Conservation (phyloP, 2,329 filamentous ascomycete species). For the Aureobasidium uvarum region DNA sequence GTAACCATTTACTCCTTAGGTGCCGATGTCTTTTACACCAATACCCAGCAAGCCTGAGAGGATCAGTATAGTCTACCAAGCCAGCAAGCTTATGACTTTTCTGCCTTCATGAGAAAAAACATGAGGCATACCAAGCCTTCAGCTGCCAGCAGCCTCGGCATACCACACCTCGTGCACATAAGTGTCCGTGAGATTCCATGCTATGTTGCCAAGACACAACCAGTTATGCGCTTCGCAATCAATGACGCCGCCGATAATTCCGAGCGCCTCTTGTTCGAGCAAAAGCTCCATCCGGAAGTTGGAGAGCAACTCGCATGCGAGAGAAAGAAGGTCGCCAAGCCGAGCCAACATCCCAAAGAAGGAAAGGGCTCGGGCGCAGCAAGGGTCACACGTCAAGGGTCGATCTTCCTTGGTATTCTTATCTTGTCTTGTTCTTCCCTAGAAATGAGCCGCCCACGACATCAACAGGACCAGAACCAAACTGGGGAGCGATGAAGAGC, state of each 20-base stretch:
- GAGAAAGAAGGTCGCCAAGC: slow-evolving; percentile 6
- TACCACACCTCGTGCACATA: too few species aligned
- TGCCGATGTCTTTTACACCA: too few species aligned
- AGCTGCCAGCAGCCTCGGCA: too few species aligned
- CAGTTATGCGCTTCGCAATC: background rate
- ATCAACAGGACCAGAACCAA: background rate
- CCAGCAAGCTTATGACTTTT: too few species aligned
- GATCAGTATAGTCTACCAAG: too few species aligned
- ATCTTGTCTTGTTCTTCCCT: background rate
- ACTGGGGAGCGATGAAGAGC: background rate
- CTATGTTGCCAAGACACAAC: background rate
- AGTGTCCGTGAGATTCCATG: background rate
- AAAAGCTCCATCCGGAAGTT: background rate
- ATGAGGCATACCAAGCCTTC: too few species aligned
- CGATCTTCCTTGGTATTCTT: slow-evolving; percentile 10
- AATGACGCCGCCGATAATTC: slow-evolving; percentile 5
- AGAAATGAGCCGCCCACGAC: background rate
- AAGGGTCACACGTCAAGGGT: background rate
- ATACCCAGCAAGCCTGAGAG: too few species aligned
- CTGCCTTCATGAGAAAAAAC: too few species aligned
- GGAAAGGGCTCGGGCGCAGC: slow-evolving; percentile 1
- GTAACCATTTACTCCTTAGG: too few species aligned
- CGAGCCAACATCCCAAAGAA: background rate
- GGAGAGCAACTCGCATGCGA: background rate
- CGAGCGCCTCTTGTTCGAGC: background rate